Percentiles rank a stretch among this genome's conserved stretches.
These are phyloP conservation scores for Mycena sanguinolenta DNA, from an alignment of 768 basidiomycete genomes.

Conservation along the genomic window DNA sequence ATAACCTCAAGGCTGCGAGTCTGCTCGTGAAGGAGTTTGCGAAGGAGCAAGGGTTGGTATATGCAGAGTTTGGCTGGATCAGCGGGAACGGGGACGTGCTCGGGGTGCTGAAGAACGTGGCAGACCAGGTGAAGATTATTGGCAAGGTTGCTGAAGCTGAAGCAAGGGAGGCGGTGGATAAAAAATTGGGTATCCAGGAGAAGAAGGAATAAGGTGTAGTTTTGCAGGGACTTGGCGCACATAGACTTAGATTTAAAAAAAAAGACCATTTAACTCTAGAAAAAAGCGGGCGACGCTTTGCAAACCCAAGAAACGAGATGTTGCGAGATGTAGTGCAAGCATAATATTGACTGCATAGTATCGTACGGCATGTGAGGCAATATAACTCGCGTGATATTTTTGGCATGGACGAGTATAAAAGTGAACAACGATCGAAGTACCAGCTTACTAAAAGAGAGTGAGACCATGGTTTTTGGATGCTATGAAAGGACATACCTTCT, in stretches of 20 bases:
- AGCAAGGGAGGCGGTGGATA: conserved; percentile 71
- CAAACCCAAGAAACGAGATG: too few relatives aligned
- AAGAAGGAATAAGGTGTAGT: conserved; percentile 27
- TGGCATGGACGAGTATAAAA: conserved; percentile 42
- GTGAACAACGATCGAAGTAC: conserved; percentile 43
- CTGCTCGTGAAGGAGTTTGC: conserved; percentile 90
- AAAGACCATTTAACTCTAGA: conserved; percentile 15
- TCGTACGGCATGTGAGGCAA: conserved; percentile 49
- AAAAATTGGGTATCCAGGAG: conserved; percentile 49
- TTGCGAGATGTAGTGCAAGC: conserved; percentile 16
- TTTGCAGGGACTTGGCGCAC: conserved; percentile 4
- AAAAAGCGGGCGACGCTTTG: too few relatives aligned
- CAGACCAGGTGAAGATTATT: conserved; percentile 88
- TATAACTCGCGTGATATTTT: conserved; percentile 53
- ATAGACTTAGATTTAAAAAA: conserved; percentile 14
- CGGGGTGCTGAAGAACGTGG: conserved; percentile 85
- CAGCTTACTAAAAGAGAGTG: conserved; percentile 33
- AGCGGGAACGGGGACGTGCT: conserved; percentile 89
- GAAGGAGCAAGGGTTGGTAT: conserved; percentile 84
- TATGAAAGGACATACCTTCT: conserved; percentile 68
- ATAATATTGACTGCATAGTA: conserved; percentile 53
- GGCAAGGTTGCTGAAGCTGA: conserved; percentile 86
- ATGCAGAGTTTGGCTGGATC: conserved; percentile 92
- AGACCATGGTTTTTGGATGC: conserved; percentile 36
- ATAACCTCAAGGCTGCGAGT: conserved; percentile 90